A percentile compares a stretch with the other conserved stretches of the same genome.
Evolutionary conservation across 1,139 yeast genomes (phyloP).

Genomic region (Kodamaea sp.): DNA sequence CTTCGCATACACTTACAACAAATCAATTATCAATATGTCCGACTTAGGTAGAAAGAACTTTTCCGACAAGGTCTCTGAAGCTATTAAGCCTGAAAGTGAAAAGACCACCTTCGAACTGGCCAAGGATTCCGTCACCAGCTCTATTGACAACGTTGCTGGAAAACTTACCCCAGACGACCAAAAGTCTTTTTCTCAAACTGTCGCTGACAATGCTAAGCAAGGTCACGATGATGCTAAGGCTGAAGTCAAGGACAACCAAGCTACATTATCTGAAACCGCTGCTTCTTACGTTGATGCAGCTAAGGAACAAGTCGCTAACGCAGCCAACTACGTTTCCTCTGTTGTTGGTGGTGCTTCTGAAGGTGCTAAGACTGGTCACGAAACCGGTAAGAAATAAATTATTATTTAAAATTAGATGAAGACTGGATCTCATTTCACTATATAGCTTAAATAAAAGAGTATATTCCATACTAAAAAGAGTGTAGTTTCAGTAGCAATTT

Average conservation of each 20-base stretch:
- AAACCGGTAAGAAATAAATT: conserved; percentile 27
- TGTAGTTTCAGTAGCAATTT: too few relatives aligned
- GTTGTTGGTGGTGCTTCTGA: conserved; percentile 59
- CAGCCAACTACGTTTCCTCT: conserved; percentile 59
- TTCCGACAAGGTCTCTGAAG: conserved; percentile 64
- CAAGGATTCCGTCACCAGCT: conserved; percentile 66
- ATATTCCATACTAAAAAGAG: background rate
- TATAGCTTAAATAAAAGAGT: background rate
- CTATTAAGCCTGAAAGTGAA: conserved; percentile 67
- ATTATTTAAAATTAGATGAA: background rate
- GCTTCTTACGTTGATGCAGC: conserved; percentile 59
- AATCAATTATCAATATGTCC: conserved; percentile 43
- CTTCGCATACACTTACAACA: background rate
- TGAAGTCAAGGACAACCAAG: conserved; percentile 24
- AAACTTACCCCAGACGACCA: conserved; percentile 57
- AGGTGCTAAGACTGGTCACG: conserved; percentile 50
- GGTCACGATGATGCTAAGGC: conserved; percentile 46
- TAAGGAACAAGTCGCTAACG: conserved; percentile 56
- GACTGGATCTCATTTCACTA: too few relatives aligned
- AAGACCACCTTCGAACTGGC: conserved; percentile 63
- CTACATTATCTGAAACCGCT: conserved; percentile 53
- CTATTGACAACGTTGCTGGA: conserved; percentile 60
- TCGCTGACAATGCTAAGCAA: conserved; percentile 44
- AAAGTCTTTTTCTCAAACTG: conserved; percentile 66
- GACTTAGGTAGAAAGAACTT: conserved; percentile 78